Evolutionary conservation across 352 stramenopile genomes (phyloP), one percentile per base, ranked within the genome.

Genomic region (Pythium aquatile): DNA sequence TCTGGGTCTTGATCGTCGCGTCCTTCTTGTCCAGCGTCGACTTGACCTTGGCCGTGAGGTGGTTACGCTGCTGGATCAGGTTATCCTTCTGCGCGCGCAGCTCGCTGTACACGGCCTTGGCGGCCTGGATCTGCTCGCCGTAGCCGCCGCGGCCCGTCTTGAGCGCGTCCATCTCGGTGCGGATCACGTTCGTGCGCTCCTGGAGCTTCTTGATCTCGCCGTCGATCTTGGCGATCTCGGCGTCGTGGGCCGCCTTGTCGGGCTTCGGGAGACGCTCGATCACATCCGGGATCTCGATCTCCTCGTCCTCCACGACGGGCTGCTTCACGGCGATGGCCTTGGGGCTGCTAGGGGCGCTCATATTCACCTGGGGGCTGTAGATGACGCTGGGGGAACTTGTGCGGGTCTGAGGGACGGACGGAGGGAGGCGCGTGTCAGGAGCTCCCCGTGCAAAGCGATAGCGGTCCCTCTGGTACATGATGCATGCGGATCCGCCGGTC

Each of bases 121-220:
- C 78, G 20, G 83, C 77, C 61, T 98, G 90, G 72, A 95, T 95
- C 66, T 88, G 84, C 63, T 90, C 81, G 60, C 85, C 86, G 68
- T 88, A 95, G 84, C 85, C 76, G 77, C 78, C 73, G 72, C 90
- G 73, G 69, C 87, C 75, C 81, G 77, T 69, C 77, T 95, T 91
- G 64, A 96, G 73, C 28, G 78, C 80, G 63, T 97, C 86, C 69
- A 97, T 77, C 69, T 91, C 85, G 28, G 65, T 59, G 63, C 79
- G 81, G 57, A 93, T 82, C 37, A 82, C 86, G 48, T 75, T 83
- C 58, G 79, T 85, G 64, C 84, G 87, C 42, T 89, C 85, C 74
- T 97, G 92, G n/a, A 97, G 78, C 70, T 89, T 86, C 72, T 98
- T 96, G 68, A 99, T 98, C 48, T 88, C 81, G 11, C 73, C 70